phyloP scores from a whole-genome alignment of 352 stramenopile genomes.

The Lagenidium giganteum region DNA sequence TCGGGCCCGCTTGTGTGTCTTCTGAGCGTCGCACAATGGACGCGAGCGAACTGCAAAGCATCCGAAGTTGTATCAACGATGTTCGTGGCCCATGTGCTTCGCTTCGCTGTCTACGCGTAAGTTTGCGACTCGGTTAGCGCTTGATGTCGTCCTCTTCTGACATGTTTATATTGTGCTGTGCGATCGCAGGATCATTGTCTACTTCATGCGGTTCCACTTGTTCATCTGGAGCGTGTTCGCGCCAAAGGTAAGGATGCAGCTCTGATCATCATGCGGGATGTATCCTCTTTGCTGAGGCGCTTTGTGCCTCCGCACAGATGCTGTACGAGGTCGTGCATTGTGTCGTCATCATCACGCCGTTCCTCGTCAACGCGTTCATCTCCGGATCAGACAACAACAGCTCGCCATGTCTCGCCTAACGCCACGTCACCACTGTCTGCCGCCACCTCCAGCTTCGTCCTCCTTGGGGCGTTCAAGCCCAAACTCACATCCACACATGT shows the following conservation, averaged over 20 bases:
- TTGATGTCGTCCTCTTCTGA: slow-evolving; percentile 7
- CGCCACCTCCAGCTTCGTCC: no score
- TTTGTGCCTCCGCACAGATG: slow-evolving; percentile 32
- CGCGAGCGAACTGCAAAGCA: slow-evolving; percentile 1
- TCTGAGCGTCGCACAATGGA: slow-evolving; percentile 37
- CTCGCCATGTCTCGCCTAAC: no score
- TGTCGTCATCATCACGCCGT: slow-evolving; percentile 23
- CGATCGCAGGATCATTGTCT: slow-evolving; percentile 60
- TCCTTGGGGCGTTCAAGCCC: no score
- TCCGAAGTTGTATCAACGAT: slow-evolving; percentile 9
- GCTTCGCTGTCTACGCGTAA: slow-evolving; percentile 65
- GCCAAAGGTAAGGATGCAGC: slow-evolving; percentile 52
- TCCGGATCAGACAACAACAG: background rate
- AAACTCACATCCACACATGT: no score
- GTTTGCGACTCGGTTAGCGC: background rate
- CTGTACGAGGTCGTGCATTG: slow-evolving; percentile 70
- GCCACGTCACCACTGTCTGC: no score
- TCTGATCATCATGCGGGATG: background rate
- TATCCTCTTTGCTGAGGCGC: background rate
- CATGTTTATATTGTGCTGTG: slow-evolving; percentile 13
- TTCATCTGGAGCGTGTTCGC: slow-evolving; percentile 91
- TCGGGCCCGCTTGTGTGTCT: slow-evolving; percentile 69
- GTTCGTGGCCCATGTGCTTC: slow-evolving; percentile 52
- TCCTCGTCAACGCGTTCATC: slow-evolving; percentile 7
- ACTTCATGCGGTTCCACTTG: slow-evolving; percentile 86